Evolutionary conservation across 345 rosid genomes (phyloP), one percentile per base, ranked within the genome.

Genomic region (Rhizophora mangle): DNA sequence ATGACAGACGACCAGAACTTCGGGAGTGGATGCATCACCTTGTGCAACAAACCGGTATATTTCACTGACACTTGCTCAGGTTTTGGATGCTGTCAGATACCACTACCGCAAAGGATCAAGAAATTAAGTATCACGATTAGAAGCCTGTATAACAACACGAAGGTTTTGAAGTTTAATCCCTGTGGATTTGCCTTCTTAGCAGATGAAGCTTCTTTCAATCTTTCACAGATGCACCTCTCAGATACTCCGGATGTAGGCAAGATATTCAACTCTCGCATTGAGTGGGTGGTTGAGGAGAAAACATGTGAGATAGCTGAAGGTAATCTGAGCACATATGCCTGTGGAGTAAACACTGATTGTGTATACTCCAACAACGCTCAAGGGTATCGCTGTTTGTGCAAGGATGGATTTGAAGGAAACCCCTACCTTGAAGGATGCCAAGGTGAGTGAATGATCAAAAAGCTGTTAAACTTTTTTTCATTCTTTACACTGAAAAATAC

Each of bases 61-160:
- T 8, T 36, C 15, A 34, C 58, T 0, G 43, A 53, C 46, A 60
- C 53, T 21, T 80, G 83, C 36, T 67, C 80, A 3, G 76, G 80
- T 1, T 11, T 59, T 13, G 81, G 84, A 5, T 80, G 79, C 62
- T 80, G 81, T 47, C 76, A 71, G 57, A 64, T 63, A 11, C 27
- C 72, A 3, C 11, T 81, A 0, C 84, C 81, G 3, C 3, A 6
- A 1, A 31, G 49, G 18, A 53, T 74, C 13, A 47, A 74, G 52
- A 62, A 53, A 1, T 26, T 80, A 4, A 2, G 9, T 32, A 39
- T 70, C 8, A 11, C 6, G 7, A 4, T 64, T 47, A 0, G 0
- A 18, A 62, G 55, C 51, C 1, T 24, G 0, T 0, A 2, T 0
- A 71, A 63, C 47, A 73, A 63, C 29, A 67, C 11, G 15, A 6